Base-by-base conservation (phyloP, 805 yeast genomes). In the Tetrapisispora nanseiensis region DNA sequence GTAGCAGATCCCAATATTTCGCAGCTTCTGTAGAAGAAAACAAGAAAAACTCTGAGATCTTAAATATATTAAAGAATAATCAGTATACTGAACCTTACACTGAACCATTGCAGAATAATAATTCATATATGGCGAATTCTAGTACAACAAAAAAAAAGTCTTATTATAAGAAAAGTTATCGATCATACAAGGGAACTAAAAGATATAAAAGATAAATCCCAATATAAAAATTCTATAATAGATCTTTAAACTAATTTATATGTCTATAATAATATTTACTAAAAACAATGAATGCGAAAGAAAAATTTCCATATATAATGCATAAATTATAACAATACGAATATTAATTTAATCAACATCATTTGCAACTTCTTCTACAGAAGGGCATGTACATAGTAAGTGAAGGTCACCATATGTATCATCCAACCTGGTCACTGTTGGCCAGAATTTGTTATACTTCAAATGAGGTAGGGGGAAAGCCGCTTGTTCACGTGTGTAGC, bases 401-500 rank as follows among this genome's bases (percentile, higher is more conserved):
- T 92, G 80, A 74, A 81, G 70, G 61, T 92, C 98, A 50, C 98
- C 98, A 55, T 81, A 90, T 4, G 94, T 82, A 59, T 92, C 98
- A 61, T 92, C 95, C 42, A 90, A 74, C 63, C 98, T 78, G 10
- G 95, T 75, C 34, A 89, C 97, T 0, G 87, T 72, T 30, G 98
- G 97, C 98, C 98, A 92, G 61, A 87, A 83, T 66, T 92, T 92
- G 63, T 80, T 71, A 21, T 70, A 66, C 56, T 74, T 77, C 59
- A 92, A 72, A 57, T 71, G 76, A n/a, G 81, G 75, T 45, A 86
- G 69, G 39, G 98, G 97, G 62, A 78, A 92, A 12, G 92, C 97
- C 8, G 98, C 98, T 62, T 80, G 79, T 58, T 85, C 94, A 57
- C 97, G 76, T 2, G 95, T 73, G 67, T 92, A 92, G 1, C 95